Evolutionary conservation across 208 protist genomes (phyloP).

Genomic region (Porcisia hertigi): DNA sequence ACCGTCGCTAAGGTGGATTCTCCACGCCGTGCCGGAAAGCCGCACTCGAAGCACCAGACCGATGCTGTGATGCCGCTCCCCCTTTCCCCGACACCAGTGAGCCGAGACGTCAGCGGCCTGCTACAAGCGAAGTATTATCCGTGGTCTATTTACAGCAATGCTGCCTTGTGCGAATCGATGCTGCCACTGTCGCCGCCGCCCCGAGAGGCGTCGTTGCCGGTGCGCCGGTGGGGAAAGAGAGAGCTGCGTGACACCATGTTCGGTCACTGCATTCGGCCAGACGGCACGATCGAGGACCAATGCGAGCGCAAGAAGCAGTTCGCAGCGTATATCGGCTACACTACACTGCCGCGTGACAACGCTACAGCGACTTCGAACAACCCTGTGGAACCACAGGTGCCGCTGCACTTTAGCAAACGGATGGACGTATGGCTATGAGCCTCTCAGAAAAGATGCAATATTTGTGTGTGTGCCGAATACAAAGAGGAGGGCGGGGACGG

Average conservation of each 20-base stretch:
- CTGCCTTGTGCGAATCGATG: not conserved
- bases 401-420: conserved; percentile 21
- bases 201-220: conserved; percentile 20
- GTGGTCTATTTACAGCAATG: conserved; percentile 13
- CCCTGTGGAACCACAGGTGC: not conserved
- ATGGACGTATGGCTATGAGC: conserved; percentile 22
- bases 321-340: conserved; percentile 9
- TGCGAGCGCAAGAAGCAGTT: conserved; percentile 18
- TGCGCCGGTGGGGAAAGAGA: conserved; percentile 10
- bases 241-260: conserved; percentile 17
- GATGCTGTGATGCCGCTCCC: conserved; percentile 30
- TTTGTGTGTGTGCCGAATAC: too few relatives aligned
- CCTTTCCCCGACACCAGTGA: conserved; percentile 14
- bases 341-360: conserved; percentile 23
- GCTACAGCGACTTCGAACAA: conserved; percentile 25
- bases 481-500: not conserved
- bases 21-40: not conserved
- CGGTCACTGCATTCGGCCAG: conserved; percentile 12
- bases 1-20: not conserved
- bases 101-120: conserved; percentile 7
- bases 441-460: not conserved
- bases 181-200: not conserved
- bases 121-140: conserved; percentile 24
- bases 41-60: not conserved
- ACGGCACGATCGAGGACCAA: conserved; percentile 22